Evolutionary conservation across 129 eudicot species (phyloP).

Genomic region (Saposhnikovia divaricata): DNA sequence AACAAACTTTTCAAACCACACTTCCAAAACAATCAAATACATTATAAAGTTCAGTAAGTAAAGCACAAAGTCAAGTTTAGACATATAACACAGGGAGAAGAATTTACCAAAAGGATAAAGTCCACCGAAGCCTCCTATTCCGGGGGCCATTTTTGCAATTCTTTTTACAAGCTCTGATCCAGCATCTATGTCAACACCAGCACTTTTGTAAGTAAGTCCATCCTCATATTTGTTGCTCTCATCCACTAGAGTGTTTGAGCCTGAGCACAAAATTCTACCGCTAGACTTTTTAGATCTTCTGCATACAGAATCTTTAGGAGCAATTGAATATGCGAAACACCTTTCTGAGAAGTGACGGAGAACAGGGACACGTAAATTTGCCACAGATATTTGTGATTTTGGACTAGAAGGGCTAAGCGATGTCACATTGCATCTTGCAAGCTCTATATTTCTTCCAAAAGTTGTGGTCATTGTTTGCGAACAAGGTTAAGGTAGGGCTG

Average conservation of each 20-base stretch:
- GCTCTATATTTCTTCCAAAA: slow-evolving; percentile 1
- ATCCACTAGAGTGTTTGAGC: slow-evolving; percentile 19
- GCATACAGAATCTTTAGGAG: slow-evolving; percentile 14
- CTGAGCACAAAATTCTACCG: slow-evolving; percentile 21
- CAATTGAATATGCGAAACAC: slow-evolving; percentile 17
- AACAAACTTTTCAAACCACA: background rate
- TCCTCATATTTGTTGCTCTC: slow-evolving; percentile 15
- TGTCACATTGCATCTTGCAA: background rate
- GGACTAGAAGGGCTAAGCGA: background rate
- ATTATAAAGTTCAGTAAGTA: background rate
- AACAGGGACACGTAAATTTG: slow-evolving; percentile 13
- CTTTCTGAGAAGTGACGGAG: slow-evolving; percentile 19
- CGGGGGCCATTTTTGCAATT: slow-evolving; percentile 95
- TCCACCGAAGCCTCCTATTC: slow-evolving; percentile 96
- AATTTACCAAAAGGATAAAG: slow-evolving; percentile 69
- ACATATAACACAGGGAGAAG: background rate
- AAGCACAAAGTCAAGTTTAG: background rate
- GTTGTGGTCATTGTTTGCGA: background rate
- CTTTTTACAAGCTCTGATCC: slow-evolving; percentile 91
- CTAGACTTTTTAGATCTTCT: slow-evolving; percentile 17
- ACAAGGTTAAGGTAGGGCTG: background rate
- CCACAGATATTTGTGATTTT: background rate
- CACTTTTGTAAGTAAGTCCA: slow-evolving; percentile 73
- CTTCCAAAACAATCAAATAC: background rate
- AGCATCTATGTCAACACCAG: slow-evolving; percentile 97